phyloP scores from a whole-genome alignment of 106 monocot genomes.

The Posidonia australis region DNA sequence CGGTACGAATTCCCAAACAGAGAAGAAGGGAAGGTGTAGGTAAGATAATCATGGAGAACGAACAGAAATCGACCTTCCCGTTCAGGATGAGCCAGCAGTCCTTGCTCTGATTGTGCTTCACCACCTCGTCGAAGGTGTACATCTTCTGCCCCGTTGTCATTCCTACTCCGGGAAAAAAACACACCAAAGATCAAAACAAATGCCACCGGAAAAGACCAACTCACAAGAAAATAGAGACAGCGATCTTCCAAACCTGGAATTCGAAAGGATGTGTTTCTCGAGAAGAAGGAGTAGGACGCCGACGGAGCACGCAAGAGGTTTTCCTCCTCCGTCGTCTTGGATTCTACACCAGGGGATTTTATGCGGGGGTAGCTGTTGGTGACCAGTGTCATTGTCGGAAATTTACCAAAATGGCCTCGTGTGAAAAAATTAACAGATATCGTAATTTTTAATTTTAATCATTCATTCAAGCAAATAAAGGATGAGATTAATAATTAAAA shows the following conservation, averaged over 20 bases:
- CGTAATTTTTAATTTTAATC: too few relatives aligned
- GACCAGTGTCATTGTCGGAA: too few relatives aligned
- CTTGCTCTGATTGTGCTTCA: slow-evolving; percentile 41
- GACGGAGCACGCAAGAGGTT: too few relatives aligned
- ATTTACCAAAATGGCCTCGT: too few relatives aligned
- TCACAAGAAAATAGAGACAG: not conserved
- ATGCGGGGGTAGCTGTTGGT: too few relatives aligned
- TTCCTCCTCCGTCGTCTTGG: too few relatives aligned
- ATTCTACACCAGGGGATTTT: too few relatives aligned
- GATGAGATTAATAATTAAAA: too few relatives aligned
- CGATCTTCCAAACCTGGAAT: not conserved
- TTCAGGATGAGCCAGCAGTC: slow-evolving; percentile 59
- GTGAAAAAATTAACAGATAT: too few relatives aligned
- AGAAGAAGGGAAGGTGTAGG: not conserved
- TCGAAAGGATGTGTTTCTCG: not conserved
- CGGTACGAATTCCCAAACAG: not conserved
- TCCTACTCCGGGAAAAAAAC: not conserved
- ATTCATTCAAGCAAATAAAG: too few relatives aligned
- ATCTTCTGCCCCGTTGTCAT: slow-evolving; percentile 36
- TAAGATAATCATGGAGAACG: not conserved
- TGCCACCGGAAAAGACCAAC: too few relatives aligned
- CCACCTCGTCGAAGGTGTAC: slow-evolving; percentile 44
- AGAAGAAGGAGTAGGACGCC: too few relatives aligned
- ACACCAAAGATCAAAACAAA: not conserved
- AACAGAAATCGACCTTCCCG: not conserved